These are phyloP conservation scores for Lipomyces mesembrius DNA, from an alignment of 805 yeast species.

Conservation along the genomic window DNA sequence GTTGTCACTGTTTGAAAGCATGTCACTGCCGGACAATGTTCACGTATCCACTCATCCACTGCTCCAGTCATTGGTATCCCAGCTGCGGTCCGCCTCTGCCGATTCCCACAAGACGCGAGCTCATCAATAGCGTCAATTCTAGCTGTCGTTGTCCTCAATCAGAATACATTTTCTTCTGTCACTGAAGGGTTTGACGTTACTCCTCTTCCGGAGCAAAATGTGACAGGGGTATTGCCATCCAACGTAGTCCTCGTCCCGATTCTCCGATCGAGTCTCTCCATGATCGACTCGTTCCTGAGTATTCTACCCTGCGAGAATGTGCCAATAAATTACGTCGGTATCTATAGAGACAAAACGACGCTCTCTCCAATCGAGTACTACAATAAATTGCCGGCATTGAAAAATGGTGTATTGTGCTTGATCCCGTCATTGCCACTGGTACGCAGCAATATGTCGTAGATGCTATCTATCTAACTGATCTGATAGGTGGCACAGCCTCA, in stretches of 20 bases:
- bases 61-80: conserved; percentile 40
- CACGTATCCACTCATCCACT: conserved; percentile 40
- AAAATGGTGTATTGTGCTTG: conserved; percentile 40
- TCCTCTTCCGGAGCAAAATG: conserved; percentile 22
- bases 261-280: conserved; percentile 45
- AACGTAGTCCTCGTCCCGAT: conserved; percentile 43
- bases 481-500: conserved; percentile 43
- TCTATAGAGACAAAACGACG: conserved; percentile 44
- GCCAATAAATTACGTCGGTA: conserved; percentile 45
- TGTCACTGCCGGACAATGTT: conserved; percentile 29
- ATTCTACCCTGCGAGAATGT: conserved; percentile 42
- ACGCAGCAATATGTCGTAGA: not conserved
- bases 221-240: conserved; percentile 30
- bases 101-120: conserved; percentile 33
- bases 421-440: conserved; percentile 47
- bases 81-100: conserved; percentile 39
- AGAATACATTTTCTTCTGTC: conserved; percentile 30
- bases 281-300: conserved; percentile 42
- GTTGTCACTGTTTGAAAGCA: not conserved
- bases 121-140: conserved; percentile 39
- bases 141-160: conserved; percentile 41
- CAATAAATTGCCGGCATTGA: conserved; percentile 43
- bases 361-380: conserved; percentile 46
- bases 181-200: conserved; percentile 20
- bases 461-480: not conserved